Percentiles rank a stretch among this genome's conserved stretches.
Evolutionary conservation across 2,329 filamentous ascomycete species (phyloP).

Genomic region (Colletotrichum sidae): DNA sequence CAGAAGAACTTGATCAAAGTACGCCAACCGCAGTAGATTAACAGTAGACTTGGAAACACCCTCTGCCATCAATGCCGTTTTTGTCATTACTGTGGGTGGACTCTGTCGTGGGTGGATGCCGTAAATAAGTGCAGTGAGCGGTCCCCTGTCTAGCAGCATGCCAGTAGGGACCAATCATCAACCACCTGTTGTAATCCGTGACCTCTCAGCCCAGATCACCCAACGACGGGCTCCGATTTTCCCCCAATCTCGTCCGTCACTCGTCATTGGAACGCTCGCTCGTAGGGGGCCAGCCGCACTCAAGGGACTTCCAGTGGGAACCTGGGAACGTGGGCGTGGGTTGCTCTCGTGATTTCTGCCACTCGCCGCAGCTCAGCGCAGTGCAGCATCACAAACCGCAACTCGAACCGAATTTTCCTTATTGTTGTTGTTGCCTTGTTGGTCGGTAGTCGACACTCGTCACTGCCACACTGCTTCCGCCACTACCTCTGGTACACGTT

Average conservation of each 20-base stretch:
- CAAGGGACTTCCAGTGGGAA: too few species aligned
- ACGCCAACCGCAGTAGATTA: too few species aligned
- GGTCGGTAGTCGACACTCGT: not conserved
- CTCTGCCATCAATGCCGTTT: slow-evolving; percentile 23
- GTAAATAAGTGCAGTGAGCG: not conserved
- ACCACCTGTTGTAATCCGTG: slow-evolving; percentile 37
- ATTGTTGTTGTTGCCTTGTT: slow-evolving; percentile 1
- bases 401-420: not conserved
- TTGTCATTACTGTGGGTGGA: slow-evolving; percentile 6
- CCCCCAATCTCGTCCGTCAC: slow-evolving; percentile 34
- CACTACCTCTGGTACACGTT: slow-evolving; percentile 7
- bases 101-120: slow-evolving; percentile 17
- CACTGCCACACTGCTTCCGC: not conserved
- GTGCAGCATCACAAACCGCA: slow-evolving; percentile 18
- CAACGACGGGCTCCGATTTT: slow-evolving; percentile 34
- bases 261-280: slow-evolving; percentile 33
- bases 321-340: too few species aligned
- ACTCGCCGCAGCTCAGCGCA: slow-evolving; percentile 20
- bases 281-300: slow-evolving; percentile 19
- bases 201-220: slow-evolving; percentile 37
- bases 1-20: not conserved
- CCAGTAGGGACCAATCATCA: slow-evolving; percentile 27
- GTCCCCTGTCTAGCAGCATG: slow-evolving; percentile 29
- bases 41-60: too few species aligned
- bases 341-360: slow-evolving; percentile 34